Evolutionary conservation across 2,329 filamentous ascomycete genomes (phyloP).

Genomic region (Hypoxylon sp.): DNA sequence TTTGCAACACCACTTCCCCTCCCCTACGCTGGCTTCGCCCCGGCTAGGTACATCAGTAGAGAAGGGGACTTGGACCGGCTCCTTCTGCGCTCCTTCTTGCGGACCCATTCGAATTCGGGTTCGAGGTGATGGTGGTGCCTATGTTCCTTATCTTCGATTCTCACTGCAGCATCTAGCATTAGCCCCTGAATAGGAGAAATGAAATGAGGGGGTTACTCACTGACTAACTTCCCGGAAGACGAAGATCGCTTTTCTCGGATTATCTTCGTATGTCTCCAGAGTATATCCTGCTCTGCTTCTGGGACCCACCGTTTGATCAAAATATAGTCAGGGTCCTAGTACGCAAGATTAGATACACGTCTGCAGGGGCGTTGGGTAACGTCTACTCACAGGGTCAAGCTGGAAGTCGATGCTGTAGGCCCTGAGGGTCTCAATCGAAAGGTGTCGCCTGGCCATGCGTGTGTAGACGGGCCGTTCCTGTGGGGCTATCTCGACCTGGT

Average conservation of each 20-base stretch:
- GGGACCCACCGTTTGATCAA: slow-evolving; percentile 80
- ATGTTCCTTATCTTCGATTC: slow-evolving; percentile 57
- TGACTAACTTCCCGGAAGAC: slow-evolving; percentile 56
- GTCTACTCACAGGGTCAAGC: slow-evolving; percentile 63
- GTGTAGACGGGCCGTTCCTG: slow-evolving; percentile 67
- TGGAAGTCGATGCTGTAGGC: slow-evolving; percentile 68
- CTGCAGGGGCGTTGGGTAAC: neutral
- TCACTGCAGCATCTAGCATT: slow-evolving; percentile 24
- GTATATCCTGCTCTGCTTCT: slow-evolving; percentile 75
- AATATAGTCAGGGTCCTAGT: slow-evolving; percentile 74
- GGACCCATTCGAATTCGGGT: slow-evolving; percentile 66
- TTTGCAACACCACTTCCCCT: slow-evolving; percentile 16
- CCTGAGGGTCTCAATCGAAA: slow-evolving; percentile 71
- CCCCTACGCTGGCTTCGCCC: slow-evolving; percentile 57
- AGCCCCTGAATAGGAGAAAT: slow-evolving; percentile 3
- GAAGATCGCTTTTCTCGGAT: slow-evolving; percentile 67
- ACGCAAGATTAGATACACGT: slow-evolving; percentile 34
- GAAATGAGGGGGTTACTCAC: slow-evolving; percentile 22
- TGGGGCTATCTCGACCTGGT: slow-evolving; percentile 34
- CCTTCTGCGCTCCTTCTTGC: slow-evolving; percentile 67
- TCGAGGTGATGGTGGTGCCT: slow-evolving; percentile 57
- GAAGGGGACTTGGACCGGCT: slow-evolving; percentile 64
- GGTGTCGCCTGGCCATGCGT: slow-evolving; percentile 70
- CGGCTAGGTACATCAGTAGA: slow-evolving; percentile 69
- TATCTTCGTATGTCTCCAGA: slow-evolving; percentile 77